Percentiles rank a stretch among this genome's conserved stretches.
phyloP scores from a whole-genome alignment of 768 basidiomycete species.

The Clavulina sp. region DNA sequence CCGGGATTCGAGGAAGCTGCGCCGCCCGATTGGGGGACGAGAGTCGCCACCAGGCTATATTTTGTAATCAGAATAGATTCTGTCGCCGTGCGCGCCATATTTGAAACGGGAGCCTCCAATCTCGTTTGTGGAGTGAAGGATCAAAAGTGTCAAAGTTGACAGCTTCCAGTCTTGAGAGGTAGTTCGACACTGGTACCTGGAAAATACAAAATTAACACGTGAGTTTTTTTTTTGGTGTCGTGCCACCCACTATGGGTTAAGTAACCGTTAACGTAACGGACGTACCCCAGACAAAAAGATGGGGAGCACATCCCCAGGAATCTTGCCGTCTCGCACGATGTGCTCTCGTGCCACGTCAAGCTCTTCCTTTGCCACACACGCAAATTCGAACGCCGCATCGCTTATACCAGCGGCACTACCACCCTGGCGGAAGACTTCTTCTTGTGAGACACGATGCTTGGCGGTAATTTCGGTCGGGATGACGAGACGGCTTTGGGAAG shows the following conservation, averaged over 20 bases:
- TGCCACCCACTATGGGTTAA: background rate
- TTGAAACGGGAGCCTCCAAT: constrained; percentile 65
- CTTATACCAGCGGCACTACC: constrained; percentile 38
- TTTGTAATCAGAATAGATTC: too few species aligned
- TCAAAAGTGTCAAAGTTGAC: constrained; percentile 58
- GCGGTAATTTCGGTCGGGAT: constrained; percentile 73
- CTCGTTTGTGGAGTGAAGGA: constrained; percentile 39
- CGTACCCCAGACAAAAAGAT: constrained; percentile 57
- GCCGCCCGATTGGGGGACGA: too few species aligned
- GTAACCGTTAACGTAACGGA: constrained; percentile 12
- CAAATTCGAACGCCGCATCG: constrained; percentile 72
- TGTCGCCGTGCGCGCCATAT: too few species aligned
- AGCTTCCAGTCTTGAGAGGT: constrained; percentile 47
- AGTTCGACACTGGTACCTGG: constrained; percentile 50
- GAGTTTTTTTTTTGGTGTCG: too few species aligned
- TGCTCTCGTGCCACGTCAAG: constrained; percentile 54
- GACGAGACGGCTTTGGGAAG: constrained; percentile 47
- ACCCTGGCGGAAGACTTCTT: constrained; percentile 42
- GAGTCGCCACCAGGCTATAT: too few species aligned
- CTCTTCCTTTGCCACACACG: constrained; percentile 65
- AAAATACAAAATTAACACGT: constrained; percentile 6
- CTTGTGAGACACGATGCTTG: constrained; percentile 58
- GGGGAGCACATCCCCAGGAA: constrained; percentile 29
- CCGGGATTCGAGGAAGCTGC: too few species aligned
- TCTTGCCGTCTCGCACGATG: constrained; percentile 32